phyloP scores from a whole-genome alignment of 2,329 filamentous ascomycete species.

The Herpomyces periplanetae region DNA sequence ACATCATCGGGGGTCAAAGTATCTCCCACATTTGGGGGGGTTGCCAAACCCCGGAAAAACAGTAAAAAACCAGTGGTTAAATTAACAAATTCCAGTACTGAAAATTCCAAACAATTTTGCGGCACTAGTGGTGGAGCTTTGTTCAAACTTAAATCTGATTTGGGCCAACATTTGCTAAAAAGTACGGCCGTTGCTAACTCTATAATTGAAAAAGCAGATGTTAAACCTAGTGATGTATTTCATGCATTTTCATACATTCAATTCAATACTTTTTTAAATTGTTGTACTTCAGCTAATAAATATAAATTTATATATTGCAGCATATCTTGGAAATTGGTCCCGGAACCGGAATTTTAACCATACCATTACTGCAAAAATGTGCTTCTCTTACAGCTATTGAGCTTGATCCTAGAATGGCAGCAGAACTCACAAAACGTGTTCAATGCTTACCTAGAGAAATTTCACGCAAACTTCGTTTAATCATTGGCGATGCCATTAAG shows the following conservation, averaged over 20 bases:
- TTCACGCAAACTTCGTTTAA: slow-evolving; percentile 50
- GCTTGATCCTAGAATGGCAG: slow-evolving; percentile 80
- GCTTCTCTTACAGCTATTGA: slow-evolving; percentile 57
- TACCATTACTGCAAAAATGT: slow-evolving; percentile 51
- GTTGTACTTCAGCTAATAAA: no score
- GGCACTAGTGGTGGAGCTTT: no score
- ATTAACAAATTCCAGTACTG: no score
- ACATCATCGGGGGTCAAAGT: no score
- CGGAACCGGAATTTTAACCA: slow-evolving; percentile 56
- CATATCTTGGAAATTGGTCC: slow-evolving; percentile 70
- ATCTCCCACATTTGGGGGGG: no score
- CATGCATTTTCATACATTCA: slow-evolving; percentile 1
- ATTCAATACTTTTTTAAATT: no score
- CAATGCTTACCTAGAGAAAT: slow-evolving; percentile 50
- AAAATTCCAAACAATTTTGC: no score
- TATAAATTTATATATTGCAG: slow-evolving; percentile 7
- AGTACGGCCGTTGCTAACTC: slow-evolving; percentile 49
- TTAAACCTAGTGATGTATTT: slow-evolving; percentile 40
- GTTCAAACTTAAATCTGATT: slow-evolving; percentile 84
- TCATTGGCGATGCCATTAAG: slow-evolving; percentile 79
- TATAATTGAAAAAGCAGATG: slow-evolving; percentile 46
- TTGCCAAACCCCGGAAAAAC: no score
- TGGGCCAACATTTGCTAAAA: slow-evolving; percentile 69
- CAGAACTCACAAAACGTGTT: slow-evolving; percentile 68
- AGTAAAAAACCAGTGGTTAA: no score